A percentile compares a stretch with the other conserved stretches of the same genome.
These are phyloP conservation scores for Solanum neorickii DNA, from an alignment of 257 asterid species.

Conservation along the genomic window DNA sequence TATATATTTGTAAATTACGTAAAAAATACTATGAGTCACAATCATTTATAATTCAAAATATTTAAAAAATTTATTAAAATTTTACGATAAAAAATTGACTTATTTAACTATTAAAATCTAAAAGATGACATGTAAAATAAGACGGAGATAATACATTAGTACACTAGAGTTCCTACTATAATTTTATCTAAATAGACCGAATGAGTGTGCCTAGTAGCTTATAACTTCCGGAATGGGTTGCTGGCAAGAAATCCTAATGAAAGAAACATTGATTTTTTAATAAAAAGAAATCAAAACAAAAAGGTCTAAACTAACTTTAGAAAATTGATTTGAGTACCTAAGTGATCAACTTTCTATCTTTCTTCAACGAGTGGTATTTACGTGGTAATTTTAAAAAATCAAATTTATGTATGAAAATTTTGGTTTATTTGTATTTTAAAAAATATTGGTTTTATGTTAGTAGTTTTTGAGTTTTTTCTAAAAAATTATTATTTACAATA, in stretches of 20 bases:
- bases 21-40: no score
- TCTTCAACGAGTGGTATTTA: neutral
- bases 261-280: neutral
- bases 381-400: neutral
- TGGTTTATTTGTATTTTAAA: neutral
- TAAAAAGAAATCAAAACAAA: neutral
- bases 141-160: neutral
- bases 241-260: neutral
- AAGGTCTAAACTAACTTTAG: neutral
- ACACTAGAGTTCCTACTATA: no score
- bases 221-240: neutral
- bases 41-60: no score
- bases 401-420: neutral
- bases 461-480: neutral
- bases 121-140: no score
- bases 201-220: neutral
- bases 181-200: neutral
- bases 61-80: no score
- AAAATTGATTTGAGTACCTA: neutral
- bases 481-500: neutral
- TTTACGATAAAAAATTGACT: no score
- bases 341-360: neutral
- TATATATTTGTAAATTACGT: no score
- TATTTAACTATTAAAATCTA: no score
- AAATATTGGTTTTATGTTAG: neutral